Conservation (phyloP, 2,329 filamentous ascomycete genomes). For the Clathrospora elynae region DNA sequence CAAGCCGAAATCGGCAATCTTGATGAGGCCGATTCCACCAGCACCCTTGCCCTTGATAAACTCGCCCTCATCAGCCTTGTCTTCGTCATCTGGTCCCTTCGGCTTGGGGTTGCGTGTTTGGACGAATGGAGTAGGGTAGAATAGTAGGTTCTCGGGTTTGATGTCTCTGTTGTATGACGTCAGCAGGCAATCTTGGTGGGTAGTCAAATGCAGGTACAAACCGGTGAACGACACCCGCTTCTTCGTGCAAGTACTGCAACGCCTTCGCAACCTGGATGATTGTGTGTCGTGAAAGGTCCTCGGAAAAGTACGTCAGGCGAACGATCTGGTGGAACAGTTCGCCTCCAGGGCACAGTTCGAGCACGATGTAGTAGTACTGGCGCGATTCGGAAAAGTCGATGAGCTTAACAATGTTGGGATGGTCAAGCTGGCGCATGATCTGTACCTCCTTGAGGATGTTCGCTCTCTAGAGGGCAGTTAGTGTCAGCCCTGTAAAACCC, state of each 20-base stretch:
- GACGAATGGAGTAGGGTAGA: constrained; percentile 81
- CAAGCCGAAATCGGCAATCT: constrained; percentile 96
- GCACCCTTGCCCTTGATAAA: constrained; percentile 80
- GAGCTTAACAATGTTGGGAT: constrained; percentile 93
- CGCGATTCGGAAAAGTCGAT: constrained; percentile 91
- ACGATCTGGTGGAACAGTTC: constrained; percentile 99
- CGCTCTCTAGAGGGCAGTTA: constrained; percentile 70
- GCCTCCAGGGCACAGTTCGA: constrained; percentile 92
- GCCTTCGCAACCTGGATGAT: constrained; percentile 95
- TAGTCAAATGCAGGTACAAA: constrained; percentile 54
- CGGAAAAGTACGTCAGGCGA: constrained; percentile 96
- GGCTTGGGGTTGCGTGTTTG: constrained; percentile 82
- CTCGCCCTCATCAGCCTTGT: constrained; percentile 96
- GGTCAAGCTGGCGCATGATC: constrained; percentile 96
- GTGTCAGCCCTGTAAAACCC: constrained; percentile 39
- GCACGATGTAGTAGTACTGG: constrained; percentile 96
- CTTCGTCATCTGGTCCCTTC: constrained; percentile 85
- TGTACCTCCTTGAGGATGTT: constrained; percentile 99
- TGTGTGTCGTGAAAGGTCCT: constrained; percentile 91
- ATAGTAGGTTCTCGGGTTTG: constrained; percentile 96
- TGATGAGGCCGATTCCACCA: constrained; percentile 92
- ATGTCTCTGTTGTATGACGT: constrained; percentile 73
- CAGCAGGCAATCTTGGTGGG: constrained; percentile 30
- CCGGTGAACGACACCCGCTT: constrained; percentile 95
- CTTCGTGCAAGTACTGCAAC: constrained; percentile 90